phyloP scores from a whole-genome alignment of 345 rosid species.

The Viola odorata region DNA sequence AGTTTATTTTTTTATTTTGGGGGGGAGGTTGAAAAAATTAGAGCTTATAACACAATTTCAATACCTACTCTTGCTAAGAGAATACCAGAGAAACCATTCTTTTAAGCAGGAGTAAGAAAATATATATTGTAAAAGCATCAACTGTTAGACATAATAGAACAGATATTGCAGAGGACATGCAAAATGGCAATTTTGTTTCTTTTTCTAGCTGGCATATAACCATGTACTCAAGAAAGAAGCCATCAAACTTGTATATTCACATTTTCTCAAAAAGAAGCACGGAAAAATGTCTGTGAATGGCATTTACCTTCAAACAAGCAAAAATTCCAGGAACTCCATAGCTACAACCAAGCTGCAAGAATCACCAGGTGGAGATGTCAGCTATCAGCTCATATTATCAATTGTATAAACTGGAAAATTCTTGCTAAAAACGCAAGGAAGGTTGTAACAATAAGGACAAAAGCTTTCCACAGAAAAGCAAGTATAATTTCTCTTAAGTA shows the following conservation, averaged over 20 bases:
- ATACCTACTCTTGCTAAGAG: no score
- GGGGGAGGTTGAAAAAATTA: no score
- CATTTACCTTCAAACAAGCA: slow-evolving; percentile 82
- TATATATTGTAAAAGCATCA: not conserved
- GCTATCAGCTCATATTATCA: slow-evolving; percentile 2
- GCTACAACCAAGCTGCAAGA: slow-evolving; percentile 74
- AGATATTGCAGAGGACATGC: not conserved
- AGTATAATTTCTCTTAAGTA: not conserved
- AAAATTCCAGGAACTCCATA: slow-evolving; percentile 92
- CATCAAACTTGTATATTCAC: not conserved
- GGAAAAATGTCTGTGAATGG: not conserved
- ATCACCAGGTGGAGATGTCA: slow-evolving; percentile 19
- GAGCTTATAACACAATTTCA: no score
- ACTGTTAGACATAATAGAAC: not conserved
- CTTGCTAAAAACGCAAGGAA: not conserved
- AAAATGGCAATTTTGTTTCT: no score
- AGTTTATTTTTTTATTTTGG: not conserved
- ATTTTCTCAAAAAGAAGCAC: not conserved
- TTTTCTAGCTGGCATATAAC: not conserved
- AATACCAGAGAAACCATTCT: no score
- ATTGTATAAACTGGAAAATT: not conserved
- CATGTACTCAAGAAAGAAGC: not conserved
- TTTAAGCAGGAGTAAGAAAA: no score
- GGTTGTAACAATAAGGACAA: not conserved
- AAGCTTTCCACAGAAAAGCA: not conserved